phyloP scores from a whole-genome alignment of 1,284 basidiomycete species.

The Irpex sp. region DNA sequence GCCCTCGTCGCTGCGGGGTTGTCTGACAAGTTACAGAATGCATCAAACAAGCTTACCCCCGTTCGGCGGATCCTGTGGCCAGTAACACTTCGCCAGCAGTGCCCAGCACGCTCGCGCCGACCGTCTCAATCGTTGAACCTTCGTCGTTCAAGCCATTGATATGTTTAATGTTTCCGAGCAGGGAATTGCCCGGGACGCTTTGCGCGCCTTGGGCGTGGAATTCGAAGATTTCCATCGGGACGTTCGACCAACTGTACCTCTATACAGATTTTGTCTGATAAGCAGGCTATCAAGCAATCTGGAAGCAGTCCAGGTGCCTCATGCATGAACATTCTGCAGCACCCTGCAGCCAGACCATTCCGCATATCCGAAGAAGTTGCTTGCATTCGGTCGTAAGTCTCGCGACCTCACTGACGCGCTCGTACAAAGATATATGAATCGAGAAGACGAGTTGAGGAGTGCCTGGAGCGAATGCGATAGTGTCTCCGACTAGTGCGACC shows the following conservation, averaged over 20 bases:
- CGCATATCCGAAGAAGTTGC: background rate
- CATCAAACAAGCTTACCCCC: background rate
- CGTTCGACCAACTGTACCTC: background rate
- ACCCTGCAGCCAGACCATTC: background rate
- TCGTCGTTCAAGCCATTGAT: background rate
- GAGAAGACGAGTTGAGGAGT: too few relatives aligned
- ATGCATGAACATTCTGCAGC: background rate
- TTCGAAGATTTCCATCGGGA: too few relatives aligned
- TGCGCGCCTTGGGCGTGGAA: too few relatives aligned
- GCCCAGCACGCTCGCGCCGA: too few relatives aligned
- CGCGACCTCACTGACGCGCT: background rate
- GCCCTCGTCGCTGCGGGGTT: background rate
- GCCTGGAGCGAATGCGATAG: too few relatives aligned
- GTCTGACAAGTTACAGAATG: background rate
- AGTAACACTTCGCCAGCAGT: background rate
- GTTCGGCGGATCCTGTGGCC: background rate
- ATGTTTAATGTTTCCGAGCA: background rate
- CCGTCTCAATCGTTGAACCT: too few relatives aligned
- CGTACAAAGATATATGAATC: too few relatives aligned
- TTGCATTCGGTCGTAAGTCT: background rate
- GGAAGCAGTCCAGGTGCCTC: background rate
- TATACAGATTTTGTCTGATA: background rate
- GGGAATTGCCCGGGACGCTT: background rate
- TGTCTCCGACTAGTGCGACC: too few relatives aligned
- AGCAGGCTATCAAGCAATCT: background rate